Evolutionary conservation across 495 filamentous ascomycete genomes (phyloP).

Genomic region (Penicillium cataractarum): DNA sequence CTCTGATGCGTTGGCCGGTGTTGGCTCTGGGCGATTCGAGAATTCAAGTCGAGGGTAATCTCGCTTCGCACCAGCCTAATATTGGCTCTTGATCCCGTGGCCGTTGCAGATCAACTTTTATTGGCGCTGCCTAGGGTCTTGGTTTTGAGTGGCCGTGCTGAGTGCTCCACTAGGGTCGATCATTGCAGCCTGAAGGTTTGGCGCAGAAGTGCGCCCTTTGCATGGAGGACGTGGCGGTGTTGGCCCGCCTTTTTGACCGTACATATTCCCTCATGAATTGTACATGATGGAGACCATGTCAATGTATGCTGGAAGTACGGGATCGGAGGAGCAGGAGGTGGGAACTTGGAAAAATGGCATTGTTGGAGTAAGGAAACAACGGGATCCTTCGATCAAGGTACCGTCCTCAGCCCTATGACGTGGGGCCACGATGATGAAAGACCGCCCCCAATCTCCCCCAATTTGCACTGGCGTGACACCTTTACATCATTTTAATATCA

Average conservation of each 20-base stretch:
- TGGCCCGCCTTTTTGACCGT: not conserved
- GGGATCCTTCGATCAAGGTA: not conserved
- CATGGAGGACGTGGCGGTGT: not conserved
- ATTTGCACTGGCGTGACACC: not conserved
- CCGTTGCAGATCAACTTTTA: not conserved
- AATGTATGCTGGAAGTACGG: not conserved
- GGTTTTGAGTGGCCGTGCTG: constrained; percentile 1
- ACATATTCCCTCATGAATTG: not conserved
- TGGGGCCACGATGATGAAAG: constrained; percentile 12
- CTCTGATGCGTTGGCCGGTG: constrained; percentile 16
- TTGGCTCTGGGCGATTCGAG: not conserved
- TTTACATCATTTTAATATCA: not conserved
- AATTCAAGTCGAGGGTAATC: not conserved
- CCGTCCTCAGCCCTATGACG: constrained; percentile 34
- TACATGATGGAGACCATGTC: not conserved
- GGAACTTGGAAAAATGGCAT: not conserved
- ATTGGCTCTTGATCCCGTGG: not conserved
- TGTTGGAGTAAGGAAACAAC: not conserved
- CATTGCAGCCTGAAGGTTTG: constrained; percentile 2
- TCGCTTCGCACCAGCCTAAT: not conserved
- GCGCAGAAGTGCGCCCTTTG: not conserved
- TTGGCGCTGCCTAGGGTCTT: not conserved
- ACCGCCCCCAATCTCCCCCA: not conserved
- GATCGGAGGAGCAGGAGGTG: not conserved
- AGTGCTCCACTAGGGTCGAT: not conserved